A percentile compares a stretch with the other conserved stretches of the same genome.
Evolutionary conservation across 306 rosid genomes (phyloP).

Genomic region (Amphicarpaea edgeworthii): DNA sequence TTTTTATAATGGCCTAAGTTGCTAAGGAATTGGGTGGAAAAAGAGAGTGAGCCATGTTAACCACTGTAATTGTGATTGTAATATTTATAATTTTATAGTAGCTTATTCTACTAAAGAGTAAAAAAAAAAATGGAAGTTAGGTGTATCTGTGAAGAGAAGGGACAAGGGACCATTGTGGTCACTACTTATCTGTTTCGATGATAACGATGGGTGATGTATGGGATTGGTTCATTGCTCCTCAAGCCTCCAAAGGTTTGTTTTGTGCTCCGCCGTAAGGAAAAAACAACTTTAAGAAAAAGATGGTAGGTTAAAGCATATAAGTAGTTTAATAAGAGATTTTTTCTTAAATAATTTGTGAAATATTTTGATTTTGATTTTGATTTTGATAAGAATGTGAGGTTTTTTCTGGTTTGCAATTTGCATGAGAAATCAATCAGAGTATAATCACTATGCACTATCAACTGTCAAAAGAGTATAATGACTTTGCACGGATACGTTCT

Average conservation of each 20-base stretch:
- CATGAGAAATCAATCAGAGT: too few species aligned
- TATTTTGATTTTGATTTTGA: not conserved
- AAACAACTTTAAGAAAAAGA: not conserved
- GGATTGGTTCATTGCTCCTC: conserved; percentile 49
- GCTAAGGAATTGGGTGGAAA: conserved; percentile 46
- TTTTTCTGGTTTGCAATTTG: too few species aligned
- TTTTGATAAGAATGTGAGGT: conserved; percentile 10
- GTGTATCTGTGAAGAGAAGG: conserved; percentile 45
- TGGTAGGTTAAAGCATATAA: not conserved
- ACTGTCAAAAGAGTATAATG: too few species aligned
- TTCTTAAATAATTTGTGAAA: not conserved
- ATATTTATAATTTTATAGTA: too few species aligned
- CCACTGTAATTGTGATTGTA: conserved; percentile 52
- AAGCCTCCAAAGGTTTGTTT: not conserved
- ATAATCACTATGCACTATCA: too few species aligned
- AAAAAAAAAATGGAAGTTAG: conserved; percentile 57
- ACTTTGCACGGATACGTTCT: too few species aligned
- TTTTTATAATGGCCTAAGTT: conserved; percentile 53
- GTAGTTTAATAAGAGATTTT: conserved; percentile 3
- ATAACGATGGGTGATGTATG: conserved; percentile 47
- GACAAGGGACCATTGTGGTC: conserved; percentile 30
- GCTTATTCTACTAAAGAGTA: conserved; percentile 48
- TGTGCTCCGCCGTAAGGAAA: not conserved
- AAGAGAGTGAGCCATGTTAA: conserved; percentile 45
- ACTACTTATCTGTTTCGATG: conserved; percentile 33